Evolutionary conservation across 371 early-diverging fungal species (phyloP).

Genomic region (Rhizopus sp.): DNA sequence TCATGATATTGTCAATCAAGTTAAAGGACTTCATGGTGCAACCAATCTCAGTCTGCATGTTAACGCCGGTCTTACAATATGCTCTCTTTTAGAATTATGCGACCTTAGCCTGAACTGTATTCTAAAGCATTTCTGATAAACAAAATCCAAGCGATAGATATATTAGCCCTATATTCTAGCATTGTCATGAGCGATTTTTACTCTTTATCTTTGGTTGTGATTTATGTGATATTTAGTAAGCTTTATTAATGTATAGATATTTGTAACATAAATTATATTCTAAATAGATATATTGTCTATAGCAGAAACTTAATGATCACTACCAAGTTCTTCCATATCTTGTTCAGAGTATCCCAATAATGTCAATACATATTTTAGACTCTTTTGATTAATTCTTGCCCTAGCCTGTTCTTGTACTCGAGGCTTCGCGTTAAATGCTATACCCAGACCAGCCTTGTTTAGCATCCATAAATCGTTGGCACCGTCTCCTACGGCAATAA

Average conservation of each 20-base stretch:
- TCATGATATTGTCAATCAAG: no score
- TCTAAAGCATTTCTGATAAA: no score
- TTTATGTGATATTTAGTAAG: not conserved
- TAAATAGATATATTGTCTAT: no score
- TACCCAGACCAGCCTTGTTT: slow-evolving; percentile 93
- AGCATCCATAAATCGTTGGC: slow-evolving; percentile 99
- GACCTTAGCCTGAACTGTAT: no score
- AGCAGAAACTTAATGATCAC: slow-evolving; percentile 4
- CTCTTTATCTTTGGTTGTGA: not conserved
- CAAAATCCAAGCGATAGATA: no score
- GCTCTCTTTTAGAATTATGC: no score
- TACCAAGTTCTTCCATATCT: slow-evolving; percentile 48
- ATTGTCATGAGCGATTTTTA: not conserved
- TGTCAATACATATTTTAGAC: slow-evolving; percentile 76
- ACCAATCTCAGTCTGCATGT: no score
- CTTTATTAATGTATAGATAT: no score
- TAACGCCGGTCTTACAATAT: no score
- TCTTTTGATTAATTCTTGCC: slow-evolving; percentile 90
- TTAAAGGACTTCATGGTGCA: no score
- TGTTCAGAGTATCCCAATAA: slow-evolving; percentile 52
- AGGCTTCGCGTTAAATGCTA: slow-evolving; percentile 99
- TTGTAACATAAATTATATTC: not conserved
- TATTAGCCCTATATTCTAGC: not conserved
- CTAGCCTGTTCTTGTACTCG: slow-evolving; percentile 84
- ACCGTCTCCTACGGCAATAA: slow-evolving; percentile 99